Evolutionary conservation across 495 filamentous ascomycete species (phyloP), one percentile per base, ranked within the genome.

Genomic region (Patellaria atrata): DNA sequence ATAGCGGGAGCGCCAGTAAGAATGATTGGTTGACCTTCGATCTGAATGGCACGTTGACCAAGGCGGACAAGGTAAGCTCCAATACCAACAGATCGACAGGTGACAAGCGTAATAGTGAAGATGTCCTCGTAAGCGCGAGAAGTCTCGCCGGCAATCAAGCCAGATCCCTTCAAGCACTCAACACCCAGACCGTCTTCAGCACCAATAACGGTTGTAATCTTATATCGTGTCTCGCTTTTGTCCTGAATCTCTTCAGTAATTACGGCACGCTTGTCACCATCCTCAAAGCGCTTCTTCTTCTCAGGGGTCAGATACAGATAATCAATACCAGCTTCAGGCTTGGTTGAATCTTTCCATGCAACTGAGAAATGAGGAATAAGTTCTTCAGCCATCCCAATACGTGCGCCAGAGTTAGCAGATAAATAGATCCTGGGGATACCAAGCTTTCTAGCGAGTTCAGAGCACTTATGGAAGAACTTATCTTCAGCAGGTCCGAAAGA

Each of bases 341-440:
- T 83, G 30, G 57, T 61, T 1, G 71, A 53, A 52, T 96, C 77
- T 50, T 94, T 94, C 87, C 87, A 97, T 10, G 89, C 89, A 27
- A 93, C 89, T 27, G 72, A 79, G 69, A 96, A 92, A 63, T 92
- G 82, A 16, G 89, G 89, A 53, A 97, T 91, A 40, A 97, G 62
- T 65, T 96, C 89, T 43, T 93, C 83, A 37, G 89, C 89, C 63
- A 97, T 79, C 48, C 89, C 89, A 46, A 97, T 81, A 52, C 91
- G 85, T 36, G 89, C 89, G 73, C 89, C 89, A n/a, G 89, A 97
- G 70, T 97, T 97, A 48, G 89, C 89, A 56, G 91, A 96, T 19
- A 97, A 68, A 57, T 97, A 97, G 54, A 97, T 89, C 26, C 89
- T 78, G 13, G 89, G 89, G 52, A 97, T 92, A 30, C 89, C 89